Base-by-base conservation (phyloP, 768 basidiomycete species). In the Amanita jacksonii region DNA sequence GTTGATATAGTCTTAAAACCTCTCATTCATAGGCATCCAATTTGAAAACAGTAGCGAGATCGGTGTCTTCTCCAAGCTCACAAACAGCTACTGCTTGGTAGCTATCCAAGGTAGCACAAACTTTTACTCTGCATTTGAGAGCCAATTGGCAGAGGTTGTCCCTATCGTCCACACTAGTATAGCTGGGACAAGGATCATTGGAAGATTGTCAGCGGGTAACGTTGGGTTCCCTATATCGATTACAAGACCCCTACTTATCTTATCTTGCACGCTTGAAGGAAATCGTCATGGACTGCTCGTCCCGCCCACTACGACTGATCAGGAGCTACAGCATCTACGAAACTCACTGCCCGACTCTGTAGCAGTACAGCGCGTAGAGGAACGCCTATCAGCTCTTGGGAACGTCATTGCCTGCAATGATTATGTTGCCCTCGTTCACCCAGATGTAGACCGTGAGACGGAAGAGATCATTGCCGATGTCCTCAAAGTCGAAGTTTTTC, bases 401-500 rank as follows among this genome's bases (percentile, higher is more conserved):
- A 99, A 99, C 60, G 94, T 99, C 49, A 93, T 99, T 61, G 91
- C 90, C 9, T 93, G 89, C 68, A 99, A 98, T 64, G 96, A 99
- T 68, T 87, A 98, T 57, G 94, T 99, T 52, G 96, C 96, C 6
- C 83, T 99, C 54, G 96, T 98, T 19, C 96, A 99, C 62, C 96
- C 96, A 6, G 96, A 99, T 52, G 68, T 98, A 48, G 96, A 98
- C 67, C 80, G 96, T 49, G 96, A 98, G 66, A 99, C 96, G 18
- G 96, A 99, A 60, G 96, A 99, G 65, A 98, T 99, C 67, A 97
- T 99, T 64, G 96, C 96, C 22, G 96, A 99, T 62, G 90, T 96
- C 15, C 77, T 99, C 53, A 98, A 98, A 64, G 96, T 98, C 49
- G 96, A 99, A 62, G 96, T 98, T 4, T 99, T 99, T 70, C 74